These are phyloP conservation scores for Neurospora hispaniola DNA, from an alignment of 495 filamentous ascomycete species.

Conservation along the genomic window DNA sequence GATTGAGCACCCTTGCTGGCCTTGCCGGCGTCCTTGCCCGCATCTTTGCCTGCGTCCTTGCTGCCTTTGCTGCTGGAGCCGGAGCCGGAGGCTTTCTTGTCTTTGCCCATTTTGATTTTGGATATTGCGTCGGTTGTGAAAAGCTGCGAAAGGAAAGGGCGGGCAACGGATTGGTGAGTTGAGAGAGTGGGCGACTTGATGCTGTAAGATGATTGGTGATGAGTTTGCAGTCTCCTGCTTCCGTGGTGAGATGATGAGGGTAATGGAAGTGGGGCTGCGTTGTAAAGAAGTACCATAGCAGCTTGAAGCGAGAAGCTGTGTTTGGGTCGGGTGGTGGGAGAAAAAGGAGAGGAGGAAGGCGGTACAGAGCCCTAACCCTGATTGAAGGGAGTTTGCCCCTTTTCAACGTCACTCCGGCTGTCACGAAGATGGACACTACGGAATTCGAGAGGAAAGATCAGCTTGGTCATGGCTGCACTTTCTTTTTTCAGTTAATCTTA, in stretches of 20 bases:
- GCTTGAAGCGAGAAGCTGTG: no score
- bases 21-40: slow-evolving; percentile 35
- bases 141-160: neutral
- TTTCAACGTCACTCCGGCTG: neutral
- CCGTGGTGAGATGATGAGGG: slow-evolving; percentile 5
- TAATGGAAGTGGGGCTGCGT: neutral
- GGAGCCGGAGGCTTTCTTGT: slow-evolving; percentile 35
- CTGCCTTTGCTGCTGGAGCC: slow-evolving; percentile 39
- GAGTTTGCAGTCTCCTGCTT: neutral
- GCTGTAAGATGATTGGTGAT: neutral
- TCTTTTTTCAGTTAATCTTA: neutral
- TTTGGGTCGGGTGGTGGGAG: neutral
- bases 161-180: neutral
- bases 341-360: neutral
- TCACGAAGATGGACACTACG: neutral
- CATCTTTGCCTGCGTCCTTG: slow-evolving; percentile 38
- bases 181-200: neutral
- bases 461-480: neutral
- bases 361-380: neutral
- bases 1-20: slow-evolving; percentile 60
- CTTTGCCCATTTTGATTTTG: slow-evolving; percentile 14
- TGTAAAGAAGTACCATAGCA: no score
- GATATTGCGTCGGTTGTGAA: no score
- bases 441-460: neutral
- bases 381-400: neutral